Evolutionary conservation across 768 basidiomycete genomes (phyloP).

Genomic region (Pleurotus sapidus): DNA sequence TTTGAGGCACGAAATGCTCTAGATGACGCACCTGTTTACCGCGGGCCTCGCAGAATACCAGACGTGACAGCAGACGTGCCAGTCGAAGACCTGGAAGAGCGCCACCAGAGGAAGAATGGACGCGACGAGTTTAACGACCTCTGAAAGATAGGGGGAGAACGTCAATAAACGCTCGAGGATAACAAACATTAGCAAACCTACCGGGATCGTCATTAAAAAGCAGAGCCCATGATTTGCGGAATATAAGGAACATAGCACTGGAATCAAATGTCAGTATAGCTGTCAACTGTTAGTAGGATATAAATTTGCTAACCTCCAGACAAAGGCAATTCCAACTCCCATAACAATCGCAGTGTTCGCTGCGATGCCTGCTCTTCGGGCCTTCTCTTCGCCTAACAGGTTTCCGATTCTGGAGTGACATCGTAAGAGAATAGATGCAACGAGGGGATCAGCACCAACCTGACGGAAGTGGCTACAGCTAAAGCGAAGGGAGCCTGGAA

Average conservation of each 20-base stretch:
- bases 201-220: conserved; percentile 67
- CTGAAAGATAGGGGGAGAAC: too few species aligned
- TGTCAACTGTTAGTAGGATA: too few species aligned
- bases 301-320: conserved; percentile 50
- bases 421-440: conserved; percentile 1
- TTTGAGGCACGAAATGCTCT: too few species aligned
- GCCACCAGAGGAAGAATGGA: conserved; percentile 73
- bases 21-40: conserved; percentile 60
- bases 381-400: conserved; percentile 78
- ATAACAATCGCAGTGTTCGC: conserved; percentile 64
- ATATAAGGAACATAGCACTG: conserved; percentile 54
- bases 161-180: too few species aligned
- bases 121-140: conserved; percentile 57
- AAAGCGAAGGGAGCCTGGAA: conserved; percentile 86
- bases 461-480: conserved; percentile 80
- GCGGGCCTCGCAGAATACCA: conserved; percentile 80
- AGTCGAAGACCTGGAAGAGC: conserved; percentile 85
- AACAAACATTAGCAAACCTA: too few species aligned
- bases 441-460: conserved; percentile 39
- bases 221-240: conserved; percentile 67
- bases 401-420: conserved; percentile 69
- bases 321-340: conserved; percentile 58
- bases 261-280: not conserved
- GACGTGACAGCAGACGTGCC: conserved; percentile 63
- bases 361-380: conserved; percentile 67